Evolutionary conservation across 257 asterid species (phyloP), one percentile per base, ranked within the genome.

Genomic region (Osmanthus fragrans): DNA sequence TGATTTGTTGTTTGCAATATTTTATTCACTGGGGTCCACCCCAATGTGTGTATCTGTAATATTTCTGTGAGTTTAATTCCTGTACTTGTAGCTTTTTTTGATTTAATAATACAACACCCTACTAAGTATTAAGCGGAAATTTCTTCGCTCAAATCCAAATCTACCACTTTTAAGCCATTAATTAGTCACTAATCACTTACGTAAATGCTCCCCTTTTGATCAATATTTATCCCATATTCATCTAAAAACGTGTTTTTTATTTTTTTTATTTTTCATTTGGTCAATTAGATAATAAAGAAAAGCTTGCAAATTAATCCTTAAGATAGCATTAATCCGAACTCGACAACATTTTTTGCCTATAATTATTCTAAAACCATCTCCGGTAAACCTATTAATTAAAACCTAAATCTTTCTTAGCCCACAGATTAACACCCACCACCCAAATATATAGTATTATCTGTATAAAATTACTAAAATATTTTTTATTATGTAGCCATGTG

Each of bases 401-500:
- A 5, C 47, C 5, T 77, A 67, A 73, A 39, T 73, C 58, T 30
- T 73, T 51, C 19, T 42, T 78, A 6, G 58, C 74, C 82, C 79
- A 69, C 76, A 34, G 71, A 69, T 60, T 42, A 45, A 49, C 40
- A 27, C 23, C 40, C 54, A 27, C 66, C 45, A 37, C 29, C 12
- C 30, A 76, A 49, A 3, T 7, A 3, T 7, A 21, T 58, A 1
- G 5, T 5, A 19, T 56, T 21, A 2, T 21, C 13, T 8, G 13
- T 58, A 4, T 23, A 8, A 21, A 58, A n/a, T 58, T 1, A 23
- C 23, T n/a, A 21, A n/a, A 6, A 2, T 13, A 21, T 21, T 58
- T 21, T 27, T 25, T 10, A n/a, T 23, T 0, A 9, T 25, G 69
- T 9, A 63, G 45, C 77, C 86, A 83, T 77, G 82, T 76, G 87